Base-by-base conservation (phyloP, 345 rosid species). In the Streptanthus diversifolius region DNA sequence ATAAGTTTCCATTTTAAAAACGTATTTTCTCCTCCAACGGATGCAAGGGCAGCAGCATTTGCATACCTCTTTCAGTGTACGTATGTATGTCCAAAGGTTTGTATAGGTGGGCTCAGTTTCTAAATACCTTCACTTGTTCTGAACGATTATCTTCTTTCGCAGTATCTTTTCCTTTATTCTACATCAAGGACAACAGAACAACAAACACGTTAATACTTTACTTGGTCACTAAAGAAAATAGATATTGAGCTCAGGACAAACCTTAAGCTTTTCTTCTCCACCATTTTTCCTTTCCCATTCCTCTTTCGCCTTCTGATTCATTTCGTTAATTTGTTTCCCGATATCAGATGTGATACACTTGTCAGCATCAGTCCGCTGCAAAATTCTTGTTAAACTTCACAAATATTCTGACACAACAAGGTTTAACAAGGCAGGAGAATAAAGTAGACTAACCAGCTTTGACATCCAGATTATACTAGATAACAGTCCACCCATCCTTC, bases 1-100 rank as follows among this genome's bases (percentile, higher is more conserved):
- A 88, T 88, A 60, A 87, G 85, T 79, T 88, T 96, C 99, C 98
- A 91, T 85, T 89, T 95, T n/a, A 86, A 86, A 45, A 88, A 61
- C 89, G 77, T 60, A 82, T 91, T 89, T 67, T 85, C 89, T 72
- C 93, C 99, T 66, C 99, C 96, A 66, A 81, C 85, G 73, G 97
- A 97, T 70, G 87, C 92, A 65, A 83, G 86, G 29, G 91, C 99
- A 79, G 96, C 95, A 79, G 84, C 92, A 73, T 91, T 95, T 80
- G 99, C 25, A 22, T 22, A 70, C 64, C 51, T 25, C 57, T 35
- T 56, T 61, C 18, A 61, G 32, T 25, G 15, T 51, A 72, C 19
- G 21, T 40, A 18, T 71, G 25, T 40, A 18, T 71, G 22, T 58
- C 13, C 7, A 61, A 62, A 70, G 58, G 25, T 47, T 44, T 27